Conservation (phyloP, 352 stramenopile genomes). For the Pythium biforme region DNA sequence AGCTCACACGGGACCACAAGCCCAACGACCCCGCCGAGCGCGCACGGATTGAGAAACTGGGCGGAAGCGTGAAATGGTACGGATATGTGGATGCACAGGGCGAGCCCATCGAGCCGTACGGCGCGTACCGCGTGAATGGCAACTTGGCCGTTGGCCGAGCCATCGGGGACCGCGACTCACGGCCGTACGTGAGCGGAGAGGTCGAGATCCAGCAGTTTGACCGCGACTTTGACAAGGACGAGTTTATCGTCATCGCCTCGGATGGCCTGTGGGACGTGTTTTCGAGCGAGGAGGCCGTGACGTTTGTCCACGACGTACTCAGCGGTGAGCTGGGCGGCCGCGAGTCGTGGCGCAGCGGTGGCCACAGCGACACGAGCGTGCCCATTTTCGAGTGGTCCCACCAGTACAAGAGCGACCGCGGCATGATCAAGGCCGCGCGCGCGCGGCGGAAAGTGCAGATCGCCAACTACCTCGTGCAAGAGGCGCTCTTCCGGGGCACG, state of each 20-base stretch:
- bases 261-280: slow-evolving; percentile 95
- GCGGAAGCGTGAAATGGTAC: slow-evolving; percentile 89
- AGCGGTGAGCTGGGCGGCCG: slow-evolving; percentile 76
- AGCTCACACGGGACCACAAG: slow-evolving; percentile 89
- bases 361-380: slow-evolving; percentile 79
- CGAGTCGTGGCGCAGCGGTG: slow-evolving; percentile 78
- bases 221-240: slow-evolving; percentile 74
- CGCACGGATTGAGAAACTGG: slow-evolving; percentile 70
- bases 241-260: slow-evolving; percentile 93
- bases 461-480: slow-evolving; percentile 90
- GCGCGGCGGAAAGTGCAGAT: slow-evolving; percentile 89
- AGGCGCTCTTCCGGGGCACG: slow-evolving; percentile 88
- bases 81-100: slow-evolving; percentile 83
- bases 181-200: slow-evolving; percentile 83
- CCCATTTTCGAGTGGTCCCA: slow-evolving; percentile 90
- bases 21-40: slow-evolving; percentile 82
- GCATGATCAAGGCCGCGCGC: slow-evolving; percentile 89
- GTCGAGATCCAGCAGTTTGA: slow-evolving; percentile 79
- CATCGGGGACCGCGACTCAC: slow-evolving; percentile 88
- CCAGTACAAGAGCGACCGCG: slow-evolving; percentile 86
- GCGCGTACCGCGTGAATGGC: slow-evolving; percentile 91
- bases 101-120: slow-evolving; percentile 86
- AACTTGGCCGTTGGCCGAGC: slow-evolving; percentile 90
- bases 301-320: slow-evolving; percentile 90
- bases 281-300: slow-evolving; percentile 87